Evolutionary conservation across 2,329 filamentous ascomycete species (phyloP), one percentile per base, ranked within the genome.

Genomic region (Verticillium nubilum): DNA sequence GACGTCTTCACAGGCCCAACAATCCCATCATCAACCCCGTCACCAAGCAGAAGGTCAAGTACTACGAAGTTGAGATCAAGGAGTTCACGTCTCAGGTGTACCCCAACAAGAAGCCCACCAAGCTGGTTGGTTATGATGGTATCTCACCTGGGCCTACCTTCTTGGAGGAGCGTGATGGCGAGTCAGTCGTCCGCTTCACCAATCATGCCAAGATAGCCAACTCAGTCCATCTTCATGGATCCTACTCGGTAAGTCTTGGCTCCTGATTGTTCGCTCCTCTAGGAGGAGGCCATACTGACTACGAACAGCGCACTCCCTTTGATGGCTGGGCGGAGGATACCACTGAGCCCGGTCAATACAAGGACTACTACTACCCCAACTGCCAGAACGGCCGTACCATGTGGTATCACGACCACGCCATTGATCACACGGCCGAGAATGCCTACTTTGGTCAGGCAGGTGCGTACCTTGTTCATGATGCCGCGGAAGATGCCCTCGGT

Each of bases 291-390:
- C 52, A 55, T 52, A 62, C 50, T 35, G 2, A 52, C 33, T n/a
- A 13, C 0, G 10, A 23, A 6, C 52, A 69, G 67, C 71, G 76
- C 31, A 72, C 77, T 7, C 76, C 77, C 10, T 70, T 63, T 56
- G 68, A 82, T 62, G 80, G 80, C 0, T 83, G 80, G 79, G 80
- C 80, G 4, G 75, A 76, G 55, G 81, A 84, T 62, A 69, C 74
- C 25, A 76, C 79, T 0, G 33, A 68, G 1, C 71, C 74, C 2
- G 78, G 79, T 2, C 68, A 82, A 63, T 82, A 76, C 67, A 83
- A 84, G 67, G 68, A 85, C 60, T 84, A 84, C 67, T 84, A 82
- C 68, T 84, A 83, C 61, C 80, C 81, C 42, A 84, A 84, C 66
- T 69, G 67, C 27, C 79, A 83, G 63, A 69, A 70, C 42, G 78